phyloP scores from a whole-genome alignment of 129 eudicot genomes.

The Smallanthus sonchifolius region DNA sequence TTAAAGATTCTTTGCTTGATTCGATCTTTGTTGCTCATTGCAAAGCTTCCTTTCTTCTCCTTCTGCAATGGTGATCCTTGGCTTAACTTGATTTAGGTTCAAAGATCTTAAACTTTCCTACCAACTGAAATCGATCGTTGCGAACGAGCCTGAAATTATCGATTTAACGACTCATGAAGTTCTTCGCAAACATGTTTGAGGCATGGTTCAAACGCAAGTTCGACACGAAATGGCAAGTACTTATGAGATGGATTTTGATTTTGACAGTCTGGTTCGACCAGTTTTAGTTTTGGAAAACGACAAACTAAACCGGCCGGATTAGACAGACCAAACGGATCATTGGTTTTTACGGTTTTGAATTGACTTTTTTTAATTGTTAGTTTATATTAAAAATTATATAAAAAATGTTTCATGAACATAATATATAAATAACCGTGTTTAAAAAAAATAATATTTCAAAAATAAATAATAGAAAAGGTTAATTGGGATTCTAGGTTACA shows the following conservation, averaged over 20 bases:
- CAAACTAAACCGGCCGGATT: neutral
- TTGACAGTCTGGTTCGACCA: neutral
- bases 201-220: conserved; percentile 52
- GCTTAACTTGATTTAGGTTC: conserved; percentile 7
- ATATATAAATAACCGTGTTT: too few species aligned
- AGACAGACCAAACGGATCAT: too few species aligned
- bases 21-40: neutral
- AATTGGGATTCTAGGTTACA: neutral
- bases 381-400: too few species aligned
- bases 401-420: too few species aligned
- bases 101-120: neutral
- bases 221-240: conserved; percentile 49
- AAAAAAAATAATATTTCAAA: too few species aligned
- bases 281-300: neutral
- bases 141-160: neutral
- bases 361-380: neutral
- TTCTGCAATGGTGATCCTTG: neutral
- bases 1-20: conserved; percentile 14
- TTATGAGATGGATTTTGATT: neutral
- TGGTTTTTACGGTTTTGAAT: too few species aligned
- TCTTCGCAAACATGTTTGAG: conserved; percentile 43
- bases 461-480: too few species aligned
- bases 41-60: conserved; percentile 28
- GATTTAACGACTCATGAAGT: conserved; percentile 14
- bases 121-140: neutral